Base-by-base conservation (phyloP, 2,329 filamentous ascomycete species). In the Sclerotinia minor region DNA sequence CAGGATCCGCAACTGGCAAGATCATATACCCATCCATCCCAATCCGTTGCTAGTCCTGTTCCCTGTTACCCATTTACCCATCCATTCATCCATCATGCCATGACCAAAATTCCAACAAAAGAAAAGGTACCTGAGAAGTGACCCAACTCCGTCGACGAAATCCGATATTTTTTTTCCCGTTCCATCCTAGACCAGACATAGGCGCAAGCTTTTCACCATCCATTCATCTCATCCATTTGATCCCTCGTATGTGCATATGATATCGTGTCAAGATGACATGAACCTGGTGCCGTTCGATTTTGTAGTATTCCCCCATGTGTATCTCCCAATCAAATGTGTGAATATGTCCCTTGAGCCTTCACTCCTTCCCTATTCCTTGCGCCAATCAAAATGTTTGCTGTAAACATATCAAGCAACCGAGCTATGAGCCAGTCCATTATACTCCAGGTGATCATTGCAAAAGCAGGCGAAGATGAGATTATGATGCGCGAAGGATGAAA, bases 171-270 rank as follows among this genome's bases (percentile, higher is more conserved):
- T 63, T 61, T 60, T 63, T 8, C 7, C 59, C 59, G 2, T 50
- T 50, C 45, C 45, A 63, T 63, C 59, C 59, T 50, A 50, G 59
- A 63, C 32, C 45, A 63, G 47, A 63, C 59, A 45, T 63, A 63
- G 59, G 50, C 50, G 59, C 59, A 63, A 50, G 32, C 15, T 63
- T 58, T 49, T 60, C 50, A 38, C n/a, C 59, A 63, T 63, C 47
- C 45, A 50, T 41, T 26, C 32, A 63, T 41, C 59, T 41, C 32
- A 44, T 55, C 19, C 47, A 55, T 64, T 44, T 24, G 35, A 41
- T 32, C 24, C 49, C 44, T 41, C 24, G 13, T 64, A 29, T 44
- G 44, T 64, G 26, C 54, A 53, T 44, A 19, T 32, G 9, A 29
- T n/a, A 29, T 45, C 47, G 26, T 44, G 24, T 41, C 19, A 24